Conservation (phyloP, 768 basidiomycete species). For the Ramaria rubella region DNA sequence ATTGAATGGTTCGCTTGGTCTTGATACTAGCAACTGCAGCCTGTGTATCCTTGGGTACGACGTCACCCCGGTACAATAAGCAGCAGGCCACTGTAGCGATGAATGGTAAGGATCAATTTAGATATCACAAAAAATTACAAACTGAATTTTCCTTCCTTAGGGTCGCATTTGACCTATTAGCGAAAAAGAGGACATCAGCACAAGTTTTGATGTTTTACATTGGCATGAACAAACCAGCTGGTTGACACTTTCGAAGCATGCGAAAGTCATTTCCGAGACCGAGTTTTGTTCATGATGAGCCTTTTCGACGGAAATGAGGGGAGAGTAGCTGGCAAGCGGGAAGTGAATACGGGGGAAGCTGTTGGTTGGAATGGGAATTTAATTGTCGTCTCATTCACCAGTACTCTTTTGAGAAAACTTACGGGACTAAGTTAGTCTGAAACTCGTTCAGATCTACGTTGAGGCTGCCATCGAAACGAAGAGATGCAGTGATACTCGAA, state of each 20-base stretch:
- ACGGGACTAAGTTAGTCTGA: conserved; percentile 65
- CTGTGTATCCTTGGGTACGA: conserved; percentile 94
- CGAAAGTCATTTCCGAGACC: conserved; percentile 62
- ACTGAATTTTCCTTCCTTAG: conserved; percentile 75
- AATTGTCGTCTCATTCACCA: not conserved
- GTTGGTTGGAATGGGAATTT: not conserved
- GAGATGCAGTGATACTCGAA: conserved; percentile 38
- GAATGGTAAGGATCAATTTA: not conserved
- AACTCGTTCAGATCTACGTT: conserved; percentile 65
- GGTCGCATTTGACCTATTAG: conserved; percentile 58
- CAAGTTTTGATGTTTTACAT: not conserved
- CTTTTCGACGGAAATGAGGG: conserved; percentile 57
- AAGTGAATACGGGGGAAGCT: conserved; percentile 63
- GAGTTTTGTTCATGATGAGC: conserved; percentile 66
- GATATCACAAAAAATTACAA: conserved; percentile 15
- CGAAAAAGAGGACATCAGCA: not conserved
- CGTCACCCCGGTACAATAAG: conserved; percentile 90
- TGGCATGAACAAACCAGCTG: conserved; percentile 42
- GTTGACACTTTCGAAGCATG: conserved; percentile 72
- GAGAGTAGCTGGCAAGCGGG: conserved; percentile 61
- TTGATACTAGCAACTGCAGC: conserved; percentile 90
- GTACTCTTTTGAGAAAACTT: conserved; percentile 13
- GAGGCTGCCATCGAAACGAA: conserved; percentile 57
- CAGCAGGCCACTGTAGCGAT: conserved; percentile 71
- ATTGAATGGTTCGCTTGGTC: conserved; percentile 96